A percentile compares a stretch with the other conserved stretches of the same genome.
Conservation (phyloP, 192 early-diverging fungal genomes). For the Coemansia sp. region DNA sequence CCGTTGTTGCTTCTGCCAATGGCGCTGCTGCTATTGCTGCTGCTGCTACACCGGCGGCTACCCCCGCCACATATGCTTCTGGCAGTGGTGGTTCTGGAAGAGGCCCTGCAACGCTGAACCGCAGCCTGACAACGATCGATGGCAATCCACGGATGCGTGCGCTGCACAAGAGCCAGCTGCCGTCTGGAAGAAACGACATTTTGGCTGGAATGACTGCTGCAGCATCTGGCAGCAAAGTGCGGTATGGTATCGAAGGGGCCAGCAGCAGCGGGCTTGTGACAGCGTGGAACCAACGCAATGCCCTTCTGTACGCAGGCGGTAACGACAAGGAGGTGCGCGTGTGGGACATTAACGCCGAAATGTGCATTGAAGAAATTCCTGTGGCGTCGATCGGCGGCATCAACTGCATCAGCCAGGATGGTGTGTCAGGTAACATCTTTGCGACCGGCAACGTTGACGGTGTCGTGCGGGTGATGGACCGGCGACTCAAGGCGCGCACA, state of each 20-base stretch:
- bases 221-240: not conserved
- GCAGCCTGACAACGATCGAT: not conserved
- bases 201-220: slow-evolving; percentile 2
- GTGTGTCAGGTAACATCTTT: slow-evolving; percentile 40
- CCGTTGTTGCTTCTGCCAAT: not conserved
- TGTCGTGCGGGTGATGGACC: slow-evolving; percentile 52
- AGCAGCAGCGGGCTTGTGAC: slow-evolving; percentile 27
- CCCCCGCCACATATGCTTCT: not conserved
- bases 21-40: not conserved
- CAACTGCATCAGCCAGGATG: slow-evolving; percentile 44
- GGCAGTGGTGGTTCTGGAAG: not conserved
- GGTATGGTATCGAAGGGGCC: not conserved
- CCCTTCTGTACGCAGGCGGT: slow-evolving; percentile 44
- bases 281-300: slow-evolving; percentile 52
- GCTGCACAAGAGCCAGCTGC: slow-evolving; percentile 2
- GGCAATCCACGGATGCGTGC: slow-evolving; percentile 14
- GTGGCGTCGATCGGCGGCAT: slow-evolving; percentile 43
- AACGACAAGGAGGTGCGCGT: slow-evolving; percentile 45
- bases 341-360: slow-evolving; percentile 49
- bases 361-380: slow-evolving; percentile 49
- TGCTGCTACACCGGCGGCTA: not conserved
- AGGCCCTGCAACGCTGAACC: not conserved
- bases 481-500: slow-evolving; percentile 31
- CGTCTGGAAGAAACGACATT: not conserved
- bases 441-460: slow-evolving; percentile 46